Percentiles rank a stretch among this genome's conserved stretches.
Evolutionary conservation across 2,329 filamentous ascomycete genomes (phyloP).

Genomic region (Xylariales sp.): DNA sequence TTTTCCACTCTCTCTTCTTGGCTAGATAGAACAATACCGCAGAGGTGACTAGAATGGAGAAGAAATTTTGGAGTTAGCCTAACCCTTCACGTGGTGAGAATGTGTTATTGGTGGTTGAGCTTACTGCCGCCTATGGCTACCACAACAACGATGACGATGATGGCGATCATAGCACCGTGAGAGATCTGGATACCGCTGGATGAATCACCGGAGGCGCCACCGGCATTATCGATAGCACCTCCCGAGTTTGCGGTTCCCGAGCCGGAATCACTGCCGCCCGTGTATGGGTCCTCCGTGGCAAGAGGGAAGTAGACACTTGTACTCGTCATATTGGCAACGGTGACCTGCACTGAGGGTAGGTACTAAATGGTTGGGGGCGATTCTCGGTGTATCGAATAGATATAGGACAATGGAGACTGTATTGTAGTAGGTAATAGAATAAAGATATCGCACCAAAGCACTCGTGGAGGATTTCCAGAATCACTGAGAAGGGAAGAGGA

Average conservation of each 20-base stretch:
- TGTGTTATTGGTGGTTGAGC: slow-evolving; percentile 17
- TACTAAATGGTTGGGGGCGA: no score
- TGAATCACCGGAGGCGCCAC: slow-evolving; percentile 62
- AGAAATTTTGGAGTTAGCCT: no score
- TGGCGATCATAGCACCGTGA: slow-evolving; percentile 66
- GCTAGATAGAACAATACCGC: slow-evolving; percentile 72
- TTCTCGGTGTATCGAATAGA: no score
- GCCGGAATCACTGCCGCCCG: slow-evolving; percentile 26
- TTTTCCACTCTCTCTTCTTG: slow-evolving; percentile 81
- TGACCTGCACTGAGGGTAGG: slow-evolving; percentile 13
- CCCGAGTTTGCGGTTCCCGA: slow-evolving; percentile 27
- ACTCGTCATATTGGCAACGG: slow-evolving; percentile 33
- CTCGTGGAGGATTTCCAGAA: no score
- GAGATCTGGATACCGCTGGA: slow-evolving; percentile 60
- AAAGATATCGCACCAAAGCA: no score
- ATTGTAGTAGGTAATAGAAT: no score
- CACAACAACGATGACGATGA: slow-evolving; percentile 65
- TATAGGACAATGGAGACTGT: no score
- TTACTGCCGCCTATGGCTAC: slow-evolving; percentile 68
- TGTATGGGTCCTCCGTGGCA: slow-evolving; percentile 33
- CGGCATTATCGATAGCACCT: slow-evolving; percentile 42
- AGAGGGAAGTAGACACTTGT: slow-evolving; percentile 36
- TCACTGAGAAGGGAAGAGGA: no score
- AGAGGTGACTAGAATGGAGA: slow-evolving; percentile 59
- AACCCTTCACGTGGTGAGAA: background rate